A percentile compares a stretch with the other conserved stretches of the same genome.
Conservation (phyloP, 2,329 filamentous ascomycete genomes). For the Acarospora socialis region DNA sequence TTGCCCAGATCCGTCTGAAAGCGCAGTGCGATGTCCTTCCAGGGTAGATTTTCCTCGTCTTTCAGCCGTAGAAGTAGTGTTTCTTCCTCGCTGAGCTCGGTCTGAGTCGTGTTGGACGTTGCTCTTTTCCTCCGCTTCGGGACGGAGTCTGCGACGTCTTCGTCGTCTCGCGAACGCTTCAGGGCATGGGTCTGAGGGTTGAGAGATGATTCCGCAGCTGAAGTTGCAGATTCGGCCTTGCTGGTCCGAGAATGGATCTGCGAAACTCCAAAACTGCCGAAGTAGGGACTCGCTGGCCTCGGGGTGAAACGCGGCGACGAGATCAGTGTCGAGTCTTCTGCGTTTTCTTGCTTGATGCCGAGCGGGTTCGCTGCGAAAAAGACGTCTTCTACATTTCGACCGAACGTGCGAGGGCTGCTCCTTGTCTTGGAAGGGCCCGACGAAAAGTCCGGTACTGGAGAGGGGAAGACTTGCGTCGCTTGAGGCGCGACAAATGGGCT, state of each 20-base stretch:
- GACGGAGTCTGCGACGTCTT: constrained; percentile 12
- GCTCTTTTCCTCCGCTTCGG: constrained; percentile 14
- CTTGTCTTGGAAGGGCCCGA: constrained; percentile 12
- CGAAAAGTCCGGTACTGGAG: constrained; percentile 7
- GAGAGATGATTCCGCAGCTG: not conserved
- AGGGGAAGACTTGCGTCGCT: constrained; percentile 8
- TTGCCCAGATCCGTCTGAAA: constrained; percentile 36
- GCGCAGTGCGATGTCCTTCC: constrained; percentile 39
- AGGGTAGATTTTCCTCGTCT: constrained; percentile 37
- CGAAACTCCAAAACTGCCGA: not conserved
- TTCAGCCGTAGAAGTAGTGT: constrained; percentile 35
- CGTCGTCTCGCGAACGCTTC: constrained; percentile 13
- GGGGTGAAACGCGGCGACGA: constrained; percentile 9
- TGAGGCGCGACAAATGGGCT: constrained; percentile 8
- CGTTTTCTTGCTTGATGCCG: constrained; percentile 12
- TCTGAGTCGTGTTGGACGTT: constrained; percentile 10
- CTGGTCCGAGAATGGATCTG: not conserved
- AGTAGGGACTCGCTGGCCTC: not conserved
- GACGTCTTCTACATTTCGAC: constrained; percentile 14
- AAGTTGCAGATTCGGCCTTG: not conserved
- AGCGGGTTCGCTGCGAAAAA: constrained; percentile 14
- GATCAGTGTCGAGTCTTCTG: constrained; percentile 7
- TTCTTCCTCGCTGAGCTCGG: constrained; percentile 37
- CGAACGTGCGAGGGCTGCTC: constrained; percentile 14
- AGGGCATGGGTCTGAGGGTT: constrained; percentile 12